A percentile compares a stretch with the other conserved stretches of the same genome.
These are phyloP conservation scores for Talinum fruticosum DNA, from an alignment of 148 eudicot genomes.

Conservation along the genomic window DNA sequence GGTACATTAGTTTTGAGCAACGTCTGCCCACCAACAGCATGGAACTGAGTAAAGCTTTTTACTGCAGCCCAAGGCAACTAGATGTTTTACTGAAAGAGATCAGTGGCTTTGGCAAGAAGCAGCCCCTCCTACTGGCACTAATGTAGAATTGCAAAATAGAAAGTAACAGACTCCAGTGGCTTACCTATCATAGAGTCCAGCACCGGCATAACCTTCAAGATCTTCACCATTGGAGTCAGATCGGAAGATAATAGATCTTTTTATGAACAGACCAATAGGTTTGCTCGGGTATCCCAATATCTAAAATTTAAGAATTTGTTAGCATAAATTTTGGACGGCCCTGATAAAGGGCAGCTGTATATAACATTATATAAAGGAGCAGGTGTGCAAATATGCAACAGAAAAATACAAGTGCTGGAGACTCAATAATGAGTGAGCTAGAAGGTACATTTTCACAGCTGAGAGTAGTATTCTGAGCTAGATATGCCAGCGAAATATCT, in stretches of 20 bases:
- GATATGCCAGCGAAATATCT: neutral
- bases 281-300: conserved; percentile 95
- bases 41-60: too few species aligned
- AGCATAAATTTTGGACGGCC: neutral
- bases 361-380: neutral
- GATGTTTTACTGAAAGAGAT: too few species aligned
- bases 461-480: neutral
- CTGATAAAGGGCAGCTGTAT: neutral
- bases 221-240: conserved; percentile 99
- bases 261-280: conserved; percentile 89
- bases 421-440: neutral
- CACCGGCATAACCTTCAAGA: conserved; percentile 99
- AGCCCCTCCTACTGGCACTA: neutral
- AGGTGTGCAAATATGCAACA: neutral
- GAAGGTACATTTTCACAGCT: neutral
- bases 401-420: neutral
- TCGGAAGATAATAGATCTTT: conserved; percentile 85
- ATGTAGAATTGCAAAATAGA: neutral
- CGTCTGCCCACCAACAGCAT: too few species aligned
- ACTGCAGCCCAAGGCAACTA: too few species aligned
- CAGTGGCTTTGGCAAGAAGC: too few species aligned
- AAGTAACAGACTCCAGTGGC: neutral
- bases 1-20: too few species aligned
- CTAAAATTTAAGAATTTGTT: conserved; percentile 31
- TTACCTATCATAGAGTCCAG: conserved; percentile 98